Percentiles rank a stretch among this genome's conserved stretches.
Conservation (phyloP, 257 asterid species). For the Solanum lycopersicoides region DNA sequence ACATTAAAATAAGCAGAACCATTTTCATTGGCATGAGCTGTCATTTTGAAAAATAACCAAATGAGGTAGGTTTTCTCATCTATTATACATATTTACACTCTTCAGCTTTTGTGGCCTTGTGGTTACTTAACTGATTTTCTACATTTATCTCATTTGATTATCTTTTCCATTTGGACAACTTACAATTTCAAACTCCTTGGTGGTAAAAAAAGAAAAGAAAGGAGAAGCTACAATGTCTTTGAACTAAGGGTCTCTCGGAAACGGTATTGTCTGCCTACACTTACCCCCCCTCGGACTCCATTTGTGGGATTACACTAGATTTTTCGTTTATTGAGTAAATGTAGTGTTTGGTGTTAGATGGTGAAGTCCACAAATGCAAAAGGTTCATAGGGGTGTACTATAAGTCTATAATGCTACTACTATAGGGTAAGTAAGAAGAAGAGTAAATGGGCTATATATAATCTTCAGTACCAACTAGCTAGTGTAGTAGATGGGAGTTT, state of each 20-base stretch:
- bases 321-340: not conserved
- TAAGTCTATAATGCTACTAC: not conserved
- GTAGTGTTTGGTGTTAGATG: not conserved
- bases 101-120: not conserved
- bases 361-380: not conserved
- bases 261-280: not conserved
- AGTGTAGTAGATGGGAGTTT: not conserved
- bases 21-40: conserved; percentile 22
- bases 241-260: not conserved
- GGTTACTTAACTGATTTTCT: not conserved
- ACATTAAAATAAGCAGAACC: not conserved
- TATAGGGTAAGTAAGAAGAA: not conserved
- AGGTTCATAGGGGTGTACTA: not conserved
- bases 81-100: not conserved
- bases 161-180: not conserved
- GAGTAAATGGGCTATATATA: not conserved
- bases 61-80: not conserved
- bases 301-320: not conserved
- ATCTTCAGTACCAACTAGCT: not conserved
- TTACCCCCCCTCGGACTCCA: not conserved
- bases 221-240: not conserved
- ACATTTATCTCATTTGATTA: not conserved
- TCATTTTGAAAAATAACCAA: conserved; percentile 4
- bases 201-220: not conserved
- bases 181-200: not conserved